Conservation (phyloP, 192 early-diverging fungal species). For the Coemansia sp. region DNA sequence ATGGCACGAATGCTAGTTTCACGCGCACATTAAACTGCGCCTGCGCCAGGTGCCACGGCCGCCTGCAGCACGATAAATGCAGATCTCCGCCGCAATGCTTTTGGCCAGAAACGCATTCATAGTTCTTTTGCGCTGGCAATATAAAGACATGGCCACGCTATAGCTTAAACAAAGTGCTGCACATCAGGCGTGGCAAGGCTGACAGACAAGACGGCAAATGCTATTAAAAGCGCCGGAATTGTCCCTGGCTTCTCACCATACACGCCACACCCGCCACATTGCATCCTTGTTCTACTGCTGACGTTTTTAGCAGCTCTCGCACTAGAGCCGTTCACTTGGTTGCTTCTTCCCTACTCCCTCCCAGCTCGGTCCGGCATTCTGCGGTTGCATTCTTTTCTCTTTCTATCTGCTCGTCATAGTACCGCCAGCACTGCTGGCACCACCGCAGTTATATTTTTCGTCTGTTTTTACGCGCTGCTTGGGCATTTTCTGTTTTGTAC, state of each 20-base stretch:
- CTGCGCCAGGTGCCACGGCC: conserved; percentile 9
- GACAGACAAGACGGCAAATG: background rate
- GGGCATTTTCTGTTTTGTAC: background rate
- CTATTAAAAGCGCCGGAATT: conserved; percentile 7
- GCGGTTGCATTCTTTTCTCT: background rate
- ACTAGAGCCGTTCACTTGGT: conserved; percentile 7
- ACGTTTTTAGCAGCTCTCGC: conserved; percentile 10
- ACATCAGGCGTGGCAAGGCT: background rate
- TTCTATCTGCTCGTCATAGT: conserved; percentile 3
- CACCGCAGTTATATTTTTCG: background rate
- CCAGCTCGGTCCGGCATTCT: conserved; percentile 10
- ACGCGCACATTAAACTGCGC: background rate
- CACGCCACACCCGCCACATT: conserved; percentile 55
- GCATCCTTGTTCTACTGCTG: conserved; percentile 22
- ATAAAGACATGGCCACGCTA: background rate
- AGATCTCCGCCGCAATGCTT: background rate
- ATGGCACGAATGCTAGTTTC: background rate
- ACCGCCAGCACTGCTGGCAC: conserved; percentile 8
- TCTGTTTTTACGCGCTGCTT: background rate
- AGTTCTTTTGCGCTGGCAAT: conserved; percentile 7
- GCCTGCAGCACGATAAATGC: conserved; percentile 5
- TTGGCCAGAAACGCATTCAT: conserved; percentile 1
- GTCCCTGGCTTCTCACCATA: conserved; percentile 30
- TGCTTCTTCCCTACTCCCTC: conserved; percentile 11
- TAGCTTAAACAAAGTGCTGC: background rate